Evolutionary conservation across 257 asterid genomes (phyloP).

Genomic region (Solanum lycopersicoides): DNA sequence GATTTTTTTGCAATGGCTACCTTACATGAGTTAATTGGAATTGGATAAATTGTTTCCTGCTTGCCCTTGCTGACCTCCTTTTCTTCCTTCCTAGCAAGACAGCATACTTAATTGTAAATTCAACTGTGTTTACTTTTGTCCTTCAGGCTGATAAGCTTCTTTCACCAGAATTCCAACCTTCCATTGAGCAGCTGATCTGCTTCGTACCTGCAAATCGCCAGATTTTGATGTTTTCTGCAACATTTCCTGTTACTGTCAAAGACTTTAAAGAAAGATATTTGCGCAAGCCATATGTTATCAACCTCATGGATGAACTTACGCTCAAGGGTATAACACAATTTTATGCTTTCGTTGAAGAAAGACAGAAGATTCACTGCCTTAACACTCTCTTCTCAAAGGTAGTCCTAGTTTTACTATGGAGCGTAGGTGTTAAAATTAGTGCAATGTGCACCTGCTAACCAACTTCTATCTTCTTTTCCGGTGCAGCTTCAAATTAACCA

Average conservation of each 20-base stretch:
- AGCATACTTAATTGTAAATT: neutral
- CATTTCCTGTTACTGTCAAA: constrained; percentile 82
- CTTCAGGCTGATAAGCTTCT: constrained; percentile 92
- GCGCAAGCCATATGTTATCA: constrained; percentile 62
- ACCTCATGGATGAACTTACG: constrained; percentile 93
- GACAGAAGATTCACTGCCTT: constrained; percentile 89
- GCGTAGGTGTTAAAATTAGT: neutral
- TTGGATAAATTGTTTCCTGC: neutral
- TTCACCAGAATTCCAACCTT: constrained; percentile 89
- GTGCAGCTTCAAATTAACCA: constrained; percentile 90
- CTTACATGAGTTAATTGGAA: neutral
- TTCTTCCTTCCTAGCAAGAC: neutral
- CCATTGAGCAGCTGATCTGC: constrained; percentile 64
- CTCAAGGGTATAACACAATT: constrained; percentile 85
- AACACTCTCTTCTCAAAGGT: constrained; percentile 87
- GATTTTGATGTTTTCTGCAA: constrained; percentile 87
- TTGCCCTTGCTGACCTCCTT: too few relatives aligned
- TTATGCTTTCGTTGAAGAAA: constrained; percentile 91
- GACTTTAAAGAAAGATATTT: constrained; percentile 74
- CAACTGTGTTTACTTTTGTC: constrained; percentile 2
- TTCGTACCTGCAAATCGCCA: constrained; percentile 68
- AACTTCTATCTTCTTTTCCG: neutral
- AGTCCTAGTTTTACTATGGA: neutral
- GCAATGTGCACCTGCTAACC: neutral
- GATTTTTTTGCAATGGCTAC: neutral